Conservation (phyloP, 2,329 filamentous ascomycete species). For the Alternaria rosae region DNA sequence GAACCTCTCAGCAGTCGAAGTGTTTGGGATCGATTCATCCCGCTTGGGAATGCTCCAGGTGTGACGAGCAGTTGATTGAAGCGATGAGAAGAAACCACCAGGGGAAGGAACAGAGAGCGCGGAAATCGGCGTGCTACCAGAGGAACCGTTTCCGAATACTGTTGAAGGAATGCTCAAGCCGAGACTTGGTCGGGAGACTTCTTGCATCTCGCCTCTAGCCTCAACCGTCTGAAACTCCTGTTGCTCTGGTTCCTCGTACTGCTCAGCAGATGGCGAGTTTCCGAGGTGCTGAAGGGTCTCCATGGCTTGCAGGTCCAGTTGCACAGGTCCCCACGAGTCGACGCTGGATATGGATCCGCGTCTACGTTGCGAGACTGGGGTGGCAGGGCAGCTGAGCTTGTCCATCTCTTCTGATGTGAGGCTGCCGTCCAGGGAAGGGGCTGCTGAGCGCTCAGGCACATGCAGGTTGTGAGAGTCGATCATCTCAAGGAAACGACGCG, state of each 20-base stretch:
- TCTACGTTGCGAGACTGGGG: slow-evolving; percentile 66
- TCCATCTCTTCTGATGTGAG: slow-evolving; percentile 88
- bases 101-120: slow-evolving; percentile 89
- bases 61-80: slow-evolving; percentile 76
- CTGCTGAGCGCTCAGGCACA: slow-evolving; percentile 77
- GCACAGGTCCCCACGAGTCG: slow-evolving; percentile 68
- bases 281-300: slow-evolving; percentile 78
- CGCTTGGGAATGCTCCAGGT: slow-evolving; percentile 74
- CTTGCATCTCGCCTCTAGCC: slow-evolving; percentile 67
- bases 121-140: slow-evolving; percentile 69
- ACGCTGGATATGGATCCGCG: slow-evolving; percentile 55
- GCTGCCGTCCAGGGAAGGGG: slow-evolving; percentile 90
- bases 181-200: slow-evolving; percentile 62
- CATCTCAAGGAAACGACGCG: slow-evolving; percentile 75
- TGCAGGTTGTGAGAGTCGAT: slow-evolving; percentile 66
- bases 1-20: slow-evolving; percentile 89
- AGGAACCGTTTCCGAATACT: slow-evolving; percentile 45
- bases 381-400: slow-evolving; percentile 81
- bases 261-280: slow-evolving; percentile 39
- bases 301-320: slow-evolving; percentile 79
- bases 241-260: slow-evolving; percentile 29
- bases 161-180: slow-evolving; percentile 37
- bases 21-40: slow-evolving; percentile 70
- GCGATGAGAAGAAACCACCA: slow-evolving; percentile 86
- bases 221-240: slow-evolving; percentile 48